Evolutionary conservation across 2,329 filamentous ascomycete genomes (phyloP).

Genomic region (Cordyceps pruinosa): DNA sequence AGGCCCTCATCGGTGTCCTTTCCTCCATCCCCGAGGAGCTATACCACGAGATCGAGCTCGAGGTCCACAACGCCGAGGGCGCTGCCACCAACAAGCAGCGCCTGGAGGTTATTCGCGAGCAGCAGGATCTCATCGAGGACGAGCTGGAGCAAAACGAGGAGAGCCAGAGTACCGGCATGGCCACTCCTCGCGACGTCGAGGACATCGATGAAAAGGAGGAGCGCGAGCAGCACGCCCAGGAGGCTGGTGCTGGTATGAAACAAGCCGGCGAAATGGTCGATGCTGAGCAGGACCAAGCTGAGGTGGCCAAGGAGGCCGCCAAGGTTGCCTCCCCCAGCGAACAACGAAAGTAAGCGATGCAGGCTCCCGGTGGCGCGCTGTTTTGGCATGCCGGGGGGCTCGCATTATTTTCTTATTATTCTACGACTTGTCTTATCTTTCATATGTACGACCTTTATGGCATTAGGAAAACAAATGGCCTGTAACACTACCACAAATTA

Average conservation of each 20-base stretch:
- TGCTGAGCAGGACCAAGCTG: constrained; percentile 32
- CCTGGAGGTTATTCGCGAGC: constrained; percentile 95
- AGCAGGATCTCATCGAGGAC: constrained; percentile 95
- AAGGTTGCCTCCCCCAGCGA: constrained; percentile 3
- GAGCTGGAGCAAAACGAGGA: constrained; percentile 88
- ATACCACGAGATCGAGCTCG: constrained; percentile 98
- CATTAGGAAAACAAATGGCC: constrained; percentile 8
- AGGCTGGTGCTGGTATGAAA: constrained; percentile 39
- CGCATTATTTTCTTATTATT: constrained; percentile 12
- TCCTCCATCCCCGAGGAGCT: constrained; percentile 95
- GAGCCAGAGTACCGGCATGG: constrained; percentile 66
- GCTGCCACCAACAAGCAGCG: constrained; percentile 98
- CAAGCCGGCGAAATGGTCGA: constrained; percentile 48
- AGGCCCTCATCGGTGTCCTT: constrained; percentile 84
- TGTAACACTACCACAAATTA: constrained; percentile 12
- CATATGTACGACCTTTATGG: constrained; percentile 15
- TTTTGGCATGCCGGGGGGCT: neutral
- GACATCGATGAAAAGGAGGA: constrained; percentile 95
- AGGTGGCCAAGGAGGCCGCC: neutral
- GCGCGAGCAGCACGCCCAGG: constrained; percentile 46
- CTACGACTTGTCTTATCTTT: constrained; percentile 14
- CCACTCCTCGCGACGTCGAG: constrained; percentile 75
- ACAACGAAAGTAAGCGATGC: constrained; percentile 9
- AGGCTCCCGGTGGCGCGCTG: neutral
- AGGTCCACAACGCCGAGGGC: constrained; percentile 93